phyloP scores from a whole-genome alignment of 257 asterid genomes.

The Primulina huaijiensis region DNA sequence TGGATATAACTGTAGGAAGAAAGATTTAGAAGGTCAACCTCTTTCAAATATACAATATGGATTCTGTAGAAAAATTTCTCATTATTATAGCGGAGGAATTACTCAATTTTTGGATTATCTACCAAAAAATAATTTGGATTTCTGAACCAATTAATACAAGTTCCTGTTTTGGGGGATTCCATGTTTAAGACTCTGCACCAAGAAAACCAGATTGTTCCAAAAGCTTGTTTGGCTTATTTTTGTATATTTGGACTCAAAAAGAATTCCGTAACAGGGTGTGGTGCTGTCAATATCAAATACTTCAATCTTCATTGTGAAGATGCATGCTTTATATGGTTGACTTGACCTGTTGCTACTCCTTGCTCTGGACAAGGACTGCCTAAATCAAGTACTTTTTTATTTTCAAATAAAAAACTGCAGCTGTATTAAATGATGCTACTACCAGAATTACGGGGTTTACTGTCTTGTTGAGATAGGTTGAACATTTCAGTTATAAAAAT shows the following conservation, averaged over 20 bases:
- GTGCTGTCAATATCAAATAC: not conserved
- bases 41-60: too few relatives aligned
- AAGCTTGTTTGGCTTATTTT: not conserved
- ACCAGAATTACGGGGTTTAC: not conserved
- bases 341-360: not conserved
- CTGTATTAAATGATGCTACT: not conserved
- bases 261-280: not conserved
- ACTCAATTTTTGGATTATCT: too few relatives aligned
- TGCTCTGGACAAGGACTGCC: not conserved
- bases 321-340: not conserved
- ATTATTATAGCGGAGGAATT: too few relatives aligned
- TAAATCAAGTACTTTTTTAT: not conserved
- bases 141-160: too few relatives aligned
- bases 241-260: not conserved
- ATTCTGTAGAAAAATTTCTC: too few relatives aligned
- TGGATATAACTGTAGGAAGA: not conserved
- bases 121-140: too few relatives aligned
- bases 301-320: not conserved
- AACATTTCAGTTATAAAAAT: not conserved
- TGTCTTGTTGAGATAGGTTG: not conserved
- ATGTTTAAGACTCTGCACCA: not conserved
- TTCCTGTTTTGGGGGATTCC: not conserved
- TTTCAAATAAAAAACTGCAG: not conserved
- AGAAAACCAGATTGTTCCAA: not conserved
- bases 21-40: too few relatives aligned